Evolutionary conservation across 805 yeast species (phyloP).

Genomic region (Lachancea dasiensis): DNA sequence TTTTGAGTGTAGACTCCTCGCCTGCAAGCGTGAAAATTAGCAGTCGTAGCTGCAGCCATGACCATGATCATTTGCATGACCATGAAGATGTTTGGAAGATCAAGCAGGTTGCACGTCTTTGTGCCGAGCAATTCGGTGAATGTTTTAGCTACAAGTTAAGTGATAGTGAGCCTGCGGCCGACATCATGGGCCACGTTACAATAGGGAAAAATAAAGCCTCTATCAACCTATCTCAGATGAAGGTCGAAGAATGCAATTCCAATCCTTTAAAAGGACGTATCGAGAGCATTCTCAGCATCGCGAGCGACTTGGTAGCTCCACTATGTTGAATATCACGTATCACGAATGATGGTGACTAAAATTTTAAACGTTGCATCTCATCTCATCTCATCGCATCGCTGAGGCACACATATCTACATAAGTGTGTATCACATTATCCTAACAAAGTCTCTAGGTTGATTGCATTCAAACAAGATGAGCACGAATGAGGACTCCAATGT

Average conservation of each 20-base stretch:
- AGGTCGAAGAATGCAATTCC: slow-evolving; percentile 62
- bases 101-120: slow-evolving; percentile 51
- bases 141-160: slow-evolving; percentile 38
- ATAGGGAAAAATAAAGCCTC: slow-evolving; percentile 74
- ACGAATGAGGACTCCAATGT: slow-evolving; percentile 47
- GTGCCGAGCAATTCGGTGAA: slow-evolving; percentile 86
- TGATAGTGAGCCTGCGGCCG: slow-evolving; percentile 29
- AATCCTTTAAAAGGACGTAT: slow-evolving; percentile 77
- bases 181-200: slow-evolving; percentile 48
- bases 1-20: slow-evolving; percentile 86
- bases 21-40: slow-evolving; percentile 92
- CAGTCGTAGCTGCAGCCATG: slow-evolving; percentile 50
- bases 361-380: slow-evolving; percentile 12
- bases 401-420: neutral
- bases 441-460: neutral
- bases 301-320: slow-evolving; percentile 79
- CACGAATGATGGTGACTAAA: slow-evolving; percentile 6
- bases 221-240: slow-evolving; percentile 56
- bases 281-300: slow-evolving; percentile 71
- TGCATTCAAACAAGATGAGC: slow-evolving; percentile 15
- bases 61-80: slow-evolving; percentile 23
- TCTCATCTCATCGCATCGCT: slow-evolving; percentile 20
- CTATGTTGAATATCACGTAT: slow-evolving; percentile 40
- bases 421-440: neutral
- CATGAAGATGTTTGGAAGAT: slow-evolving; percentile 36